Evolutionary conservation across 306 rosid genomes (phyloP).

Genomic region (Vigna trinervia): DNA sequence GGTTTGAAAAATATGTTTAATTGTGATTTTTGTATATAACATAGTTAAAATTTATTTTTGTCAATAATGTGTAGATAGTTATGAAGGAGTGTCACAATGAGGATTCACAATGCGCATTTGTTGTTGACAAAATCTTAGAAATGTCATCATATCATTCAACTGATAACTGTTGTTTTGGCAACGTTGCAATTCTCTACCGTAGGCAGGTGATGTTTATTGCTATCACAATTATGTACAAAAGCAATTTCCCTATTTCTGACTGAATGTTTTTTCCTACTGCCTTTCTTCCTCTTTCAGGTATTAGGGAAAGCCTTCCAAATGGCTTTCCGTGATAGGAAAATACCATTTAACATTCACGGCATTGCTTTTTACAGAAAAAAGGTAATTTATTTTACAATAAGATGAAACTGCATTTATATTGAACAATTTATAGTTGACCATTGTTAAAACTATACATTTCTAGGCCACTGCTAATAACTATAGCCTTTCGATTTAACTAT

Average conservation of each 20-base stretch:
- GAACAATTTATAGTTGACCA: background rate
- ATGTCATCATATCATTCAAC: slow-evolving; percentile 57
- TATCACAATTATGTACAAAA: slow-evolving; percentile 29
- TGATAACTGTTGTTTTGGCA: slow-evolving; percentile 66
- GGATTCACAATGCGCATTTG: slow-evolving; percentile 86
- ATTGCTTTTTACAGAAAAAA: slow-evolving; percentile 92
- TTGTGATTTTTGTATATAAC: slow-evolving; percentile 35
- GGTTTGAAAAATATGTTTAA: slow-evolving; percentile 24
- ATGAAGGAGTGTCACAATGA: slow-evolving; percentile 89
- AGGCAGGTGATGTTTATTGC: slow-evolving; percentile 78
- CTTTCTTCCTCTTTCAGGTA: slow-evolving; percentile 55
- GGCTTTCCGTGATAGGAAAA: slow-evolving; percentile 88
- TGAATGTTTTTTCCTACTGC: slow-evolving; percentile 21
- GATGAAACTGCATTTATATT: slow-evolving; percentile 28
- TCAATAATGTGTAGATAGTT: slow-evolving; percentile 58
- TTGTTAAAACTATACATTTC: slow-evolving; percentile 1
- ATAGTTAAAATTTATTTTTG: slow-evolving; percentile 24
- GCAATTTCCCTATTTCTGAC: slow-evolving; percentile 15
- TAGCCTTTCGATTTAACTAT: background rate
- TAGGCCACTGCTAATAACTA: background rate
- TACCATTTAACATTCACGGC: slow-evolving; percentile 91
- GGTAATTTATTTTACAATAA: slow-evolving; percentile 52
- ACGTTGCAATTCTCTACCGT: slow-evolving; percentile 91
- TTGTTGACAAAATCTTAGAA: slow-evolving; percentile 88
- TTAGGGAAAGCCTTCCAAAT: slow-evolving; percentile 93